These are phyloP conservation scores for Penicillium polonicum DNA, from an alignment of 2,329 filamentous ascomycete genomes.

Conservation along the genomic window DNA sequence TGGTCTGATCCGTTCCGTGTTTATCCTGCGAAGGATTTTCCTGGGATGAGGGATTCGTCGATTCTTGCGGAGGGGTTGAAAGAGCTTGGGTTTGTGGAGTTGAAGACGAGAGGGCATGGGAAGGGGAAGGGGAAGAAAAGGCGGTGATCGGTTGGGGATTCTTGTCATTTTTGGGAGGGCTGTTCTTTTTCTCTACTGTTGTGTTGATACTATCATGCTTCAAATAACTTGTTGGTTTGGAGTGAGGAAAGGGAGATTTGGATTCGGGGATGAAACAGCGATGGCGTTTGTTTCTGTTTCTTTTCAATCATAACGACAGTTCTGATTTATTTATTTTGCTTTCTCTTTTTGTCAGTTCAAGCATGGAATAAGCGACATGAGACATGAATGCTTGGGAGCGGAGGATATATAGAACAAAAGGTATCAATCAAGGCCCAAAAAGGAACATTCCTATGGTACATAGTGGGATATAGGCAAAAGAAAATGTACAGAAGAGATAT, in stretches of 20 bases:
- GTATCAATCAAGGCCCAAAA: not conserved
- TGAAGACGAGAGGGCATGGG: constrained; percentile 41
- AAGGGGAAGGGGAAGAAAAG: constrained; percentile 37
- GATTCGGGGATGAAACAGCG: not conserved
- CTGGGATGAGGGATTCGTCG: constrained; percentile 45
- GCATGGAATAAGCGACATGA: not conserved
- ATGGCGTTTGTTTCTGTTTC: not conserved
- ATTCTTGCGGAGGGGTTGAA: constrained; percentile 41
- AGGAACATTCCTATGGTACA: not conserved
- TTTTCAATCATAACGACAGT: not conserved
- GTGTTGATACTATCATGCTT: not conserved
- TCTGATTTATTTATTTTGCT: not conserved
- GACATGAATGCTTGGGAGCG: not conserved
- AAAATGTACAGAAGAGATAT: not conserved
- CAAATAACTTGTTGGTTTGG: not conserved
- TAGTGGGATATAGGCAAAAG: not conserved
- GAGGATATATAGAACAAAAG: not conserved
- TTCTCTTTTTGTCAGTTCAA: not conserved
- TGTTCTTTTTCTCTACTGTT: not conserved
- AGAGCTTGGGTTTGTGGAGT: constrained; percentile 42
- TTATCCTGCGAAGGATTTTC: constrained; percentile 46
- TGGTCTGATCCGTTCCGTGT: constrained; percentile 46
- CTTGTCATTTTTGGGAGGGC: too few relatives aligned
- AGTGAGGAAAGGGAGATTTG: not conserved
- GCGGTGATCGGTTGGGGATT: constrained; percentile 3